These are phyloP conservation scores for Penicillium crustosum DNA, from an alignment of 2,329 filamentous ascomycete genomes.

Conservation along the genomic window DNA sequence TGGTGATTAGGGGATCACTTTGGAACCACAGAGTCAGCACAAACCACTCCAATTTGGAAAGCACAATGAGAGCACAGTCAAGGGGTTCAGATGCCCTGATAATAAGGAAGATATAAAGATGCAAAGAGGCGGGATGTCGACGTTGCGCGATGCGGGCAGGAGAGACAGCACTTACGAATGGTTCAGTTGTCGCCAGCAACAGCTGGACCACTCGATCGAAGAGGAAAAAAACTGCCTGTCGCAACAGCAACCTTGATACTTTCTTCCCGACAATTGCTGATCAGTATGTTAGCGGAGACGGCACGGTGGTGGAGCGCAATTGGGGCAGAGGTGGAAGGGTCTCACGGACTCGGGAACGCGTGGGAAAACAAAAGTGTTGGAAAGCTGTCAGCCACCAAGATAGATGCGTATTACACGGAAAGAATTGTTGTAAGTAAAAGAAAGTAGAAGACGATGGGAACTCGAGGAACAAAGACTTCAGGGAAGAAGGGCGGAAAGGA, in stretches of 20 bases:
- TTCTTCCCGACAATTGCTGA: conserved; percentile 21
- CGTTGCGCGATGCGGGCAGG: conserved; percentile 7
- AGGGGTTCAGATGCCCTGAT: neutral
- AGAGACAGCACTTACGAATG: conserved; percentile 10
- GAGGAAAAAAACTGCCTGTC: neutral
- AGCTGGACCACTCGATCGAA: conserved; percentile 8
- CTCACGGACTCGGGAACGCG: conserved; percentile 24
- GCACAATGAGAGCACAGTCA: neutral
- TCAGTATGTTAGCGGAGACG: conserved; percentile 14
- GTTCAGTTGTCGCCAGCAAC: conserved; percentile 13
- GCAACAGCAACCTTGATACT: neutral
- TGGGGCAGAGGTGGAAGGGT: conserved; percentile 16
- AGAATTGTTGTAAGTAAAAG: neutral
- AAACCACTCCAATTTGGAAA: neutral
- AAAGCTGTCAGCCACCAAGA: conserved; percentile 1
- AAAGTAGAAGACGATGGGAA: conserved; percentile 8
- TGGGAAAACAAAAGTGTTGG: conserved; percentile 9
- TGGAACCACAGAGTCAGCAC: conserved; percentile 6
- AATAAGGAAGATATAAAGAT: neutral
- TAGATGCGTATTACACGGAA: neutral
- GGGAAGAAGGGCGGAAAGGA: conserved; percentile 27
- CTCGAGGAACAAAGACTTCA: conserved; percentile 13
- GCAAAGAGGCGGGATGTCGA: neutral
- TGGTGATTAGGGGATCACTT: conserved; percentile 9
- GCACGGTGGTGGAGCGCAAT: conserved; percentile 24